These are phyloP conservation scores for Colletotrichum truncatum DNA, from an alignment of 2,329 filamentous ascomycete genomes.

Conservation along the genomic window DNA sequence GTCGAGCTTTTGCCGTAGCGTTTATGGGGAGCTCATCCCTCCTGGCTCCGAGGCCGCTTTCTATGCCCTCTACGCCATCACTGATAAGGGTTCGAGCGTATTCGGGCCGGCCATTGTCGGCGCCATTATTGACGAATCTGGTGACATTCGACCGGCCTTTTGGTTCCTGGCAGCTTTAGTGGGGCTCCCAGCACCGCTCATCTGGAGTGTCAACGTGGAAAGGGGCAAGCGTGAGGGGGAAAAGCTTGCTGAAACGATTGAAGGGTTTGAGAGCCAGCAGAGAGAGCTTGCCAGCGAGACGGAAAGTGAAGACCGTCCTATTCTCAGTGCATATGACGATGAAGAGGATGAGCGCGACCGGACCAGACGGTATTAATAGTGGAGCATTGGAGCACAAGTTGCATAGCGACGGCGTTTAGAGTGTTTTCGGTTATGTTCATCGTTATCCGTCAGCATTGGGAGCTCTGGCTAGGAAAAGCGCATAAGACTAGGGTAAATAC, in stretches of 20 bases:
- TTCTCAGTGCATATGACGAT: slow-evolving; percentile 45
- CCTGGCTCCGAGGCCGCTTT: slow-evolving; percentile 95
- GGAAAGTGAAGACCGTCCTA: slow-evolving; percentile 44
- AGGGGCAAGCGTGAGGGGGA: slow-evolving; percentile 76
- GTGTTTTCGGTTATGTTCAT: slow-evolving; percentile 14
- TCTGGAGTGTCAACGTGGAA: slow-evolving; percentile 87
- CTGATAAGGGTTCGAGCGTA: slow-evolving; percentile 93
- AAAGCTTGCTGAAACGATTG: slow-evolving; percentile 68
- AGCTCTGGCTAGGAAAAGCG: not conserved
- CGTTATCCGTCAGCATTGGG: not conserved
- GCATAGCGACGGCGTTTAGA: slow-evolving; percentile 37
- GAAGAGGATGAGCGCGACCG: slow-evolving; percentile 34
- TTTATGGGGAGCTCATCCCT: slow-evolving; percentile 94
- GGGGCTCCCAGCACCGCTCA: slow-evolving; percentile 82
- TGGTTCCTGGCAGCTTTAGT: slow-evolving; percentile 91
- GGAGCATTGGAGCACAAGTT: not conserved
- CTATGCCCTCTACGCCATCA: slow-evolving; percentile 96
- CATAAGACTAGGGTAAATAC: not conserved
- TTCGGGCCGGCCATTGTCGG: slow-evolving; percentile 96
- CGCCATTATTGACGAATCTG: slow-evolving; percentile 85
- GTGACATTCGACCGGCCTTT: slow-evolving; percentile 86
- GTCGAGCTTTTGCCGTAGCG: slow-evolving; percentile 88
- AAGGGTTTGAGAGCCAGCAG: slow-evolving; percentile 51
- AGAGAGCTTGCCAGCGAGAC: slow-evolving; percentile 32
- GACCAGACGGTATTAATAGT: not conserved